Evolutionary conservation across 495 filamentous ascomycete species (phyloP).

Genomic region (Neurospora discreta): DNA sequence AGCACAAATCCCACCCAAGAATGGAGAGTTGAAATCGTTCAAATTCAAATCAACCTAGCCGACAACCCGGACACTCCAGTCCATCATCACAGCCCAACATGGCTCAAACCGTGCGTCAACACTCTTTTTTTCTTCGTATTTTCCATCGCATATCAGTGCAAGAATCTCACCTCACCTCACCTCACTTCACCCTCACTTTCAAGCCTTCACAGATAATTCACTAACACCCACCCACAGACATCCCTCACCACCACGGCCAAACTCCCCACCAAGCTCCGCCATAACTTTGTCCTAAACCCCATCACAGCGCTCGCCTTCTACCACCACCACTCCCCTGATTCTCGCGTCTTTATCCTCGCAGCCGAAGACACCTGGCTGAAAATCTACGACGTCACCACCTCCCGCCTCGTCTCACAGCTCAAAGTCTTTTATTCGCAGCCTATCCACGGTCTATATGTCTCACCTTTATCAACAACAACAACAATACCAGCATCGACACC

Average conservation of each 20-base stretch:
- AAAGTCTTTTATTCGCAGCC: conserved; percentile 50
- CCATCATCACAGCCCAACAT: neutral
- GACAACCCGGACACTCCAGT: no score
- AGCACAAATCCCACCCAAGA: no score
- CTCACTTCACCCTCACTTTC: neutral
- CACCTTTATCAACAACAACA: neutral
- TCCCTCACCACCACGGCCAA: neutral
- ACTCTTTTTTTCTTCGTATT: no score
- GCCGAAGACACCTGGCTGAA: conserved; percentile 69
- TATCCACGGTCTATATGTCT: conserved; percentile 56
- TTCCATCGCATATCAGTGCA: no score
- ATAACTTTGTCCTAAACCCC: conserved; percentile 35
- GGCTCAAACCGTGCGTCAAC: conserved; percentile 2
- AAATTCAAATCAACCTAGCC: no score
- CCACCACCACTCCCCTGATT: neutral
- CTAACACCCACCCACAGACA: neutral
- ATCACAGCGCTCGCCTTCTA: conserved; percentile 48
- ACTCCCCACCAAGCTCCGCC: conserved; percentile 13
- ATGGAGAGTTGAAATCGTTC: no score
- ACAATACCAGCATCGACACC: neutral
- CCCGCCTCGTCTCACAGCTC: conserved; percentile 25
- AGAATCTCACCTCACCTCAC: no score
- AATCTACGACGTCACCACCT: conserved; percentile 37
- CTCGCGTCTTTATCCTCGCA: conserved; percentile 42
- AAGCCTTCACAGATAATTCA: neutral